Percentiles rank a stretch among this genome's conserved stretches.
These are phyloP conservation scores for Oryza punctata DNA, from an alignment of 176 grass and related monocot genomes.

Conservation along the genomic window DNA sequence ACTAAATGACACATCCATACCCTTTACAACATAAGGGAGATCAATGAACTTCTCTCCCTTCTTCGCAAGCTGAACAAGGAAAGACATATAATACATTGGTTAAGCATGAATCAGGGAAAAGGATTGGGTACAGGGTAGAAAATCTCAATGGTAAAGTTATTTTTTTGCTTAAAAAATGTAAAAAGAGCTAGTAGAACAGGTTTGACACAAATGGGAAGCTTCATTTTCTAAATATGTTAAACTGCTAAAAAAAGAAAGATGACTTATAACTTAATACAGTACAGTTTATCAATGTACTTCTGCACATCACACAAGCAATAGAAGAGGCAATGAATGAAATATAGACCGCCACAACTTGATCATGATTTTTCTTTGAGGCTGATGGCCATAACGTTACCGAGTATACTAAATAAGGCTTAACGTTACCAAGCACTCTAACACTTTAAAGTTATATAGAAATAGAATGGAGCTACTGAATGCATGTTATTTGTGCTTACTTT, in stretches of 20 bases:
- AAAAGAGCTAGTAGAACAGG: background rate
- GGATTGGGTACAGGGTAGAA: background rate
- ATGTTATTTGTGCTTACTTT: background rate
- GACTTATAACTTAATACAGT: background rate
- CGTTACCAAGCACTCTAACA: background rate
- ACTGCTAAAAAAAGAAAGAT: background rate
- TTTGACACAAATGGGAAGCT: background rate
- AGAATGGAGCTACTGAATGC: background rate
- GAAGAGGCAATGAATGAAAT: background rate
- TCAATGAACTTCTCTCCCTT: slow-evolving; percentile 97
- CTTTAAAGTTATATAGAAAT: background rate
- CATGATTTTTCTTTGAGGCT: background rate
- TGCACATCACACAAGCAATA: slow-evolving; percentile 7
- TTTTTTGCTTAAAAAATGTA: background rate
- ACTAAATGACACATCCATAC: slow-evolving; percentile 99
- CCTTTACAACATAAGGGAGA: slow-evolving; percentile 91
- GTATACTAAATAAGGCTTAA: background rate
- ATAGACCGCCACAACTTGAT: background rate
- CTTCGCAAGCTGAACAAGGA: slow-evolving; percentile 79
- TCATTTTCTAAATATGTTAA: background rate
- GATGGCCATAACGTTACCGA: background rate
- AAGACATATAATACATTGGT: slow-evolving; percentile 16
- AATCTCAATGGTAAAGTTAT: background rate
- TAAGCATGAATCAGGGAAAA: background rate
- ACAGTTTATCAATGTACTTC: background rate